Evolutionary conservation across 495 filamentous ascomycete genomes (phyloP), one percentile per base, ranked within the genome.

Genomic region (Amphirosellinia nigrospora): DNA sequence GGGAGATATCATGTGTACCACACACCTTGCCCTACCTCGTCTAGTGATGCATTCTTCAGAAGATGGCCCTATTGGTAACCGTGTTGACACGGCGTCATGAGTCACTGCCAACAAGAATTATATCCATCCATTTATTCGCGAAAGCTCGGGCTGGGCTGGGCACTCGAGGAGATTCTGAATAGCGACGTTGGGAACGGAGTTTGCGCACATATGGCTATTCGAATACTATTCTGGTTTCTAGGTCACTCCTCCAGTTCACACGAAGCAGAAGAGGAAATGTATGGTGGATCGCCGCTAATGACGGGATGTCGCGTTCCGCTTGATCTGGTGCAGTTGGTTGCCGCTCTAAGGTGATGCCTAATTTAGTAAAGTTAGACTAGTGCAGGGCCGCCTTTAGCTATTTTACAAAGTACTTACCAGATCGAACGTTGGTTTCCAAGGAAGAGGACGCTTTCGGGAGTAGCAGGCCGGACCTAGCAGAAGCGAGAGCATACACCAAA

Each of bases 201-300:
- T 11, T 11, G 23, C 36, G 21, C 26, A 16, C 13, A 28, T 21
- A 50, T 52, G 48, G 30, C 16, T 30, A 11, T 16, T 53, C 26
- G 26, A 53, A 53, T 58, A 6, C 55, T 58, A 58, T 58, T 58
- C 38, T 58, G 41, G 5, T 0, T 16, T 45, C 0, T 46, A n/a
- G 5, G 19, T 46, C n/a, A n/a, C n/a, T n/a, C n/a, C 21, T 26
- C 46, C 46, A 26, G 48, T 23, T 56, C 15, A 36, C 30, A 30
- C 34, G 53, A 34, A 56, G 30, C 53, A 56, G 19, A 36, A 16
- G 48, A 8, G 10, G 3, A 19, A 53, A 53, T 30, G 50, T 53
- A 26, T 26, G 28, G 55, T 61, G 30, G 64, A 56, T 53, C 23
- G 34, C 48, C 64, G 21, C 64, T 66, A 66, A 56, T 55, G 64